phyloP scores from a whole-genome alignment of 2,329 filamentous ascomycete genomes.

The Didymella segeticola region DNA sequence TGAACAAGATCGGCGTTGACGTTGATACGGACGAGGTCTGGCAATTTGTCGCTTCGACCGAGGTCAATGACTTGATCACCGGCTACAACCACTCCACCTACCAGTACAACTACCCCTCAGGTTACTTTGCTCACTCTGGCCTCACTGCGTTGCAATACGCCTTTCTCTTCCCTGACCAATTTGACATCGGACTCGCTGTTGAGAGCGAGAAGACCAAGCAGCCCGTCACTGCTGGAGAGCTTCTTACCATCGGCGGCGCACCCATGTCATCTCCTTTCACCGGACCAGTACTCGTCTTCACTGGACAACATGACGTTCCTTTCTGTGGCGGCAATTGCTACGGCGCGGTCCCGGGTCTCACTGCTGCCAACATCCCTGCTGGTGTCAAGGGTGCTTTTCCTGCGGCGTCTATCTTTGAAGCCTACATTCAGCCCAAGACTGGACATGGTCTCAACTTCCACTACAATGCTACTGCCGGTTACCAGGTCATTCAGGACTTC shows the following conservation, averaged over 20 bases:
- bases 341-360: conserved; percentile 47
- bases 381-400: conserved; percentile 53
- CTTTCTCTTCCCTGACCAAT: conserved; percentile 58
- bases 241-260: conserved; percentile 61
- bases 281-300: conserved; percentile 66
- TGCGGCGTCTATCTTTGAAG: conserved; percentile 58
- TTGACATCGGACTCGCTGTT: conserved; percentile 61
- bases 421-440: conserved; percentile 61
- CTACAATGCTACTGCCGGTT: conserved; percentile 51
- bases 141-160: conserved; percentile 59
- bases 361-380: conserved; percentile 54
- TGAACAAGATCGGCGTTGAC: conserved; percentile 22
- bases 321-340: conserved; percentile 70
- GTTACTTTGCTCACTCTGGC: conserved; percentile 61
- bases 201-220: conserved; percentile 58
- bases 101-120: conserved; percentile 49
- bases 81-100: conserved; percentile 37
- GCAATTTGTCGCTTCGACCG: conserved; percentile 39
- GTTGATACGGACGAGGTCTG: conserved; percentile 30
- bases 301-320: conserved; percentile 59
- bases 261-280: conserved; percentile 50
- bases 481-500: conserved; percentile 48
- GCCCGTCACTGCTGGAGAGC: conserved; percentile 64
- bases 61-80: conserved; percentile 38
- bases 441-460: conserved; percentile 57